phyloP scores from a whole-genome alignment of 1,139 yeast genomes.

The Taiozyma onychis region DNA sequence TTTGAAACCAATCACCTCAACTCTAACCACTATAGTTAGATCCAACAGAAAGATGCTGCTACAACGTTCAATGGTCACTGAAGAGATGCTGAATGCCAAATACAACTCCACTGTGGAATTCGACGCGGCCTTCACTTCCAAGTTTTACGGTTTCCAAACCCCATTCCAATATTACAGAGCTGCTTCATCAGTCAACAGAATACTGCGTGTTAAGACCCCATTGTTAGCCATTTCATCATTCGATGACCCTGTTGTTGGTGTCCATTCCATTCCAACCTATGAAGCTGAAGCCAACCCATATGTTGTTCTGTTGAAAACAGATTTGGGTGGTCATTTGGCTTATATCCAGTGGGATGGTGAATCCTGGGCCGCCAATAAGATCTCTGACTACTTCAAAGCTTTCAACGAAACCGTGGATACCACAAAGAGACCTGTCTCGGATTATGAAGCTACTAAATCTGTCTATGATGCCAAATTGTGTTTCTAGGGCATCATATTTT shows the following conservation, averaged over 20 bases:
- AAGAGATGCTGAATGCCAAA: constrained; percentile 32
- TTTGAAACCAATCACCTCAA: constrained; percentile 59
- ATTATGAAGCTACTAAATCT: constrained; percentile 13
- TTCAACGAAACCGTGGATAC: constrained; percentile 37
- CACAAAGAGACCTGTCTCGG: constrained; percentile 11
- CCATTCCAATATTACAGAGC: constrained; percentile 69
- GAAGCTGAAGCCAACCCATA: constrained; percentile 68
- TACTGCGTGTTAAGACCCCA: constrained; percentile 58
- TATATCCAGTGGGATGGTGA: constrained; percentile 51
- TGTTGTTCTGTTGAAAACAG: constrained; percentile 58
- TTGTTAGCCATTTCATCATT: constrained; percentile 59
- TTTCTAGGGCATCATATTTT: constrained; percentile 1
- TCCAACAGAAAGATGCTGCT: constrained; percentile 53
- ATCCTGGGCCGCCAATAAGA: constrained; percentile 70
- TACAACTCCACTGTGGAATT: constrained; percentile 45
- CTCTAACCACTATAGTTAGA: constrained; percentile 55
- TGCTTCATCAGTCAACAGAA: constrained; percentile 58
- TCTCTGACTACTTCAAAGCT: constrained; percentile 53
- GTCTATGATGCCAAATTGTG: constrained; percentile 16
- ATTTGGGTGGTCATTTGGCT: constrained; percentile 84
- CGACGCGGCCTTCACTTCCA: constrained; percentile 70
- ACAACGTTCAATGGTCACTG: constrained; percentile 28
- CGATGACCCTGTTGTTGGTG: constrained; percentile 83
- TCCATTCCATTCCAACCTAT: constrained; percentile 53
- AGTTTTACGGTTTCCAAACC: constrained; percentile 62